phyloP scores from a whole-genome alignment of 192 early-diverging fungal genomes.

The Entomortierella chlamydospora region DNA sequence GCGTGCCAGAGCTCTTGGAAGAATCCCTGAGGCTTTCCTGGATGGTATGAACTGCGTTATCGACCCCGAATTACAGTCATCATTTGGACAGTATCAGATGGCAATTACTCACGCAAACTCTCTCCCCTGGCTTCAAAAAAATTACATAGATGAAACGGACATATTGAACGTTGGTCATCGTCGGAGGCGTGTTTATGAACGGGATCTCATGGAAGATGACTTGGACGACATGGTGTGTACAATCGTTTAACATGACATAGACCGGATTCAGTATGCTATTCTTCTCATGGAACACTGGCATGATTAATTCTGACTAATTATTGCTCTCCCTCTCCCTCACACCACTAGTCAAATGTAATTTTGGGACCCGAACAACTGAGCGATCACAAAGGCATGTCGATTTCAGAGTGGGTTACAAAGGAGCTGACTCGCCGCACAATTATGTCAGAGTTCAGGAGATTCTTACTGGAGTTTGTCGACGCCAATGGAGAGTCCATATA shows the following conservation, averaged over 20 bases:
- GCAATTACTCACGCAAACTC: no score
- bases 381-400: conserved; percentile 84
- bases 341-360: conserved; percentile 35
- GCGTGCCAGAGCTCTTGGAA: conserved; percentile 72
- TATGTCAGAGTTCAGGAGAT: conserved; percentile 87
- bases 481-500: conserved; percentile 92
- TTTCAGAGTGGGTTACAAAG: conserved; percentile 89
- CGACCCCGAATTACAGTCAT: not conserved
- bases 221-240: conserved; percentile 46
- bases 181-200: conserved; percentile 47
- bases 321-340: not conserved
- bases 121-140: conserved; percentile 16
- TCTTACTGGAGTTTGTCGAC: conserved; percentile 88
- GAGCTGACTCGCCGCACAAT: conserved; percentile 87
- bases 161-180: conserved; percentile 43
- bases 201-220: conserved; percentile 49
- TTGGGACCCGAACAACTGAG: conserved; percentile 73
- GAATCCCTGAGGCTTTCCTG: conserved; percentile 89
- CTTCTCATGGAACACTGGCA: not conserved
- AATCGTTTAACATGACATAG: not conserved
- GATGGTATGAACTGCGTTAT: conserved; percentile 64
- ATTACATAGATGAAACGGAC: conserved; percentile 17
- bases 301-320: no score
- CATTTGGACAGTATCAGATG: no score
- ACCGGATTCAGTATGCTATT: not conserved